These are phyloP conservation scores for Cadophora luteo-olivacea DNA, from an alignment of 2,329 filamentous ascomycete species.

Conservation along the genomic window DNA sequence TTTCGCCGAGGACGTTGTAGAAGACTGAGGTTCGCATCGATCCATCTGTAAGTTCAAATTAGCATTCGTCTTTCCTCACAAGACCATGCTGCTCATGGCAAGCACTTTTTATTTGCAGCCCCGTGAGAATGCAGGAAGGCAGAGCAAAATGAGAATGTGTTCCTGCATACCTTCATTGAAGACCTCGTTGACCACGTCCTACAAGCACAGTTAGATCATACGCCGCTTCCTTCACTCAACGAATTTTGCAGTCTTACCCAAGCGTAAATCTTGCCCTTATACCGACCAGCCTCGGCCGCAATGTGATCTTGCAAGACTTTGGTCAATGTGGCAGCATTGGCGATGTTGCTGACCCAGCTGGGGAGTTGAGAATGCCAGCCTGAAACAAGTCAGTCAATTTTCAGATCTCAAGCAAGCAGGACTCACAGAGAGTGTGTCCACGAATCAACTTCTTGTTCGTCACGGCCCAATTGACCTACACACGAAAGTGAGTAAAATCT, in stretches of 20 bases:
- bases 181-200: constrained; percentile 71
- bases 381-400: constrained; percentile 46
- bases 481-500: constrained; percentile 52
- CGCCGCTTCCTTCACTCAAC: no score
- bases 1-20: constrained; percentile 71
- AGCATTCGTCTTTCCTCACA: not conserved
- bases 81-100: not conserved
- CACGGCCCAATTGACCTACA: constrained; percentile 64
- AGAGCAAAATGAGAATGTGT: not conserved
- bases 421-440: constrained; percentile 59
- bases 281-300: constrained; percentile 61
- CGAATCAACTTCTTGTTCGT: constrained; percentile 64
- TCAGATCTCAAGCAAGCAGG: not conserved
- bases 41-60: constrained; percentile 29
- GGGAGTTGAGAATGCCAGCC: constrained; percentile 71
- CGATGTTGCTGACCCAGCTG: constrained; percentile 63
- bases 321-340: constrained; percentile 56
- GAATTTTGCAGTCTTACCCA: constrained; percentile 46
- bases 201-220: not conserved
- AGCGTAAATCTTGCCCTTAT: constrained; percentile 67
- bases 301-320: constrained; percentile 66
- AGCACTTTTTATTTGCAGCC: not conserved
- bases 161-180: constrained; percentile 49
- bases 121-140: not conserved
- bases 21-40: constrained; percentile 63